Evolutionary conservation across 2,329 filamentous ascomycete species (phyloP).

Genomic region (Dendrostoma leiphaemia): DNA sequence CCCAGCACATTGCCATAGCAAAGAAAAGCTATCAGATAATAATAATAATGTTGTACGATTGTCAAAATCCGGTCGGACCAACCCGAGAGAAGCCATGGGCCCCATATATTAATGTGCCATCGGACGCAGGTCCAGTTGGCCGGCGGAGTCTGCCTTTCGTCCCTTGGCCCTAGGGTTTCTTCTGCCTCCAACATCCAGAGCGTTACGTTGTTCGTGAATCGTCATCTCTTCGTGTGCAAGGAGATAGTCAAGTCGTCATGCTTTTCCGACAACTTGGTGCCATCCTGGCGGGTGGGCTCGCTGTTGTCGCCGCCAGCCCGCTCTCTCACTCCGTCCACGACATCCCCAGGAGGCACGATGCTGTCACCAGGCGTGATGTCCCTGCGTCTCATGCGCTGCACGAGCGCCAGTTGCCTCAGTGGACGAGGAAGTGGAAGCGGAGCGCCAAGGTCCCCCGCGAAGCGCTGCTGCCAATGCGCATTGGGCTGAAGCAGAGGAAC

Average conservation of each 20-base stretch:
- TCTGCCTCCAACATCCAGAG: not conserved
- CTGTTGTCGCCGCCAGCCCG: not conserved
- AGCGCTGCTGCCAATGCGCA: slow-evolving; percentile 30
- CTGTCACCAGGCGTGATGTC: slow-evolving; percentile 12
- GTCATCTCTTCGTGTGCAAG: not conserved
- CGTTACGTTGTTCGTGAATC: not conserved
- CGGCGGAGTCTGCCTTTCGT: no score
- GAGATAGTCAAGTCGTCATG: not conserved
- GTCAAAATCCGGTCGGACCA: no score
- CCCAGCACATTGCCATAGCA: no score
- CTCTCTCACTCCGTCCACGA: slow-evolving; percentile 6
- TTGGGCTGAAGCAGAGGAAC: slow-evolving; percentile 32
- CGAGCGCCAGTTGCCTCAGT: slow-evolving; percentile 27
- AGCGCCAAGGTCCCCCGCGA: slow-evolving; percentile 23
- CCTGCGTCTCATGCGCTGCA: slow-evolving; percentile 26
- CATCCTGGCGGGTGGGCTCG: slow-evolving; percentile 7
- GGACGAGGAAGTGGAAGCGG: slow-evolving; percentile 26
- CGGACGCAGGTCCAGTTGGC: no score
- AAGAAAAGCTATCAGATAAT: no score
- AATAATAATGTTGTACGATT: no score
- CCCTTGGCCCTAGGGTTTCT: not conserved
- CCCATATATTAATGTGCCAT: not conserved
- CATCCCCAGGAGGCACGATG: slow-evolving; percentile 1
- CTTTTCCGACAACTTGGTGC: slow-evolving; percentile 2
- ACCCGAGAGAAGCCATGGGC: no score